Conservation (phyloP, 2,329 filamentous ascomycete genomes). For the Ascochyta koolunga region DNA sequence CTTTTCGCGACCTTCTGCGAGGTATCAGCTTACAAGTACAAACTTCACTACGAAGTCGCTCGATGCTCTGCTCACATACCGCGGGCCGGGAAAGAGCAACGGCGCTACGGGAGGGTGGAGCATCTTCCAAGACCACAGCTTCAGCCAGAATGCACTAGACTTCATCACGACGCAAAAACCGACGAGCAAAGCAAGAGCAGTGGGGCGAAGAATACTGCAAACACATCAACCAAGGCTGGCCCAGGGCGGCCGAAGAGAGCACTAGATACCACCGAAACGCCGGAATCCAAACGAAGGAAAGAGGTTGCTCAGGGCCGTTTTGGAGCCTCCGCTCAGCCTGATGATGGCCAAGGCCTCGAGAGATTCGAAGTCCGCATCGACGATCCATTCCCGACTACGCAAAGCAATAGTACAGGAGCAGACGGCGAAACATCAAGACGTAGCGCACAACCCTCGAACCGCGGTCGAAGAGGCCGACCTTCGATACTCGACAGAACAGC, state of each 20-base stretch:
- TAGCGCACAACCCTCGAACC: constrained; percentile 25
- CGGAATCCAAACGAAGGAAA: constrained; percentile 62
- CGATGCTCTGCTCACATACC: constrained; percentile 69
- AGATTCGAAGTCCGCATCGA: constrained; percentile 58
- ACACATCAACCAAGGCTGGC: constrained; percentile 25
- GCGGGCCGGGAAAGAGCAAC: constrained; percentile 73
- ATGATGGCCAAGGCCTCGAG: constrained; percentile 47
- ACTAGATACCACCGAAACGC: constrained; percentile 33
- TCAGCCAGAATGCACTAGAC: constrained; percentile 59
- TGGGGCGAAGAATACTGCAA: constrained; percentile 7
- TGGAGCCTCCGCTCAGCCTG: constrained; percentile 56
- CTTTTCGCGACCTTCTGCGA: constrained; percentile 73
- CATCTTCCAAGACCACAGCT: constrained; percentile 71
- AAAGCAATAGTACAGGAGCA: constrained; percentile 6
- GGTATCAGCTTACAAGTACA: constrained; percentile 72
- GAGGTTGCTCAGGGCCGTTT: constrained; percentile 72
- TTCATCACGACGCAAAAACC: constrained; percentile 43
- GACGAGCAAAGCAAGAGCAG: constrained; percentile 27
- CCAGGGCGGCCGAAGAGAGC: constrained; percentile 37
- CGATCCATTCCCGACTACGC: constrained; percentile 48
- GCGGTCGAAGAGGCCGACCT: constrained; percentile 36
- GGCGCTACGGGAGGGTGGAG: constrained; percentile 78
- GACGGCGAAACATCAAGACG: constrained; percentile 23
- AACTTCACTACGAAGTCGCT: constrained; percentile 75
- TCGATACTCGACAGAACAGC: constrained; percentile 44